Base-by-base conservation (phyloP, 1,139 yeast genomes). In the Sugiyamaella japonica region DNA sequence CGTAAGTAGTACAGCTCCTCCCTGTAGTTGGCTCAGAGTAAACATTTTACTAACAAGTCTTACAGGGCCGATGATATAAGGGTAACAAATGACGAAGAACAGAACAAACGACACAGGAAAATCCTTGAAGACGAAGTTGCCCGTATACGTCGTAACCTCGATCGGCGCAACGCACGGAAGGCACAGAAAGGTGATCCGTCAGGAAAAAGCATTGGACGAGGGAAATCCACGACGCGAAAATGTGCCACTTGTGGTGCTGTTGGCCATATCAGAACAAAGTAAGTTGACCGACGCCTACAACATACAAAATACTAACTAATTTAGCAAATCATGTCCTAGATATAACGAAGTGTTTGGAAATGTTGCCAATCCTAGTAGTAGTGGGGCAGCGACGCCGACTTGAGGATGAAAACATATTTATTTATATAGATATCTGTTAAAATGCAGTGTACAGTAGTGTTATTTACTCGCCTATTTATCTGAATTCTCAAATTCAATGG, bases 211-310 rank as follows among this genome's bases (percentile, higher is more conserved):
- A 64, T 57, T 17, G 71, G 70, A 6, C 69, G 69, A 36, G 73
- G 70, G 48, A 89, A 88, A 67, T 83, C 90, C 54, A 88, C 88
- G 1, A 85, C 88, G 7, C 77, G 98, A 67, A 81, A 89, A 66
- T 93, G 98, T 73, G 90, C 95, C 4, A 86, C 95, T 1, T 93
- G 98, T 77, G 98, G 98, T 28, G 95, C 93, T 2, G 80, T 87
- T 63, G 99, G 98, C 0, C 99, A 93, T 70, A 93, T 91, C 60
- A 79, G 95, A 66, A 91, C 98, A 8, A 90, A 89, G 61, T 57
- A 52, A 39, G 59, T 53, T 46, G 25, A 20, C 25, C 6, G 25
- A 3, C 6, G 25, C 6, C 25, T 20, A 20, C 25, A 3, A 6
- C 25, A 3, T 5, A 9, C n/a, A 10, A 9, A 2, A 29, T 29